Conservation (phyloP, 495 filamentous ascomycete genomes). For the Hyaloscypha variabilis region DNA sequence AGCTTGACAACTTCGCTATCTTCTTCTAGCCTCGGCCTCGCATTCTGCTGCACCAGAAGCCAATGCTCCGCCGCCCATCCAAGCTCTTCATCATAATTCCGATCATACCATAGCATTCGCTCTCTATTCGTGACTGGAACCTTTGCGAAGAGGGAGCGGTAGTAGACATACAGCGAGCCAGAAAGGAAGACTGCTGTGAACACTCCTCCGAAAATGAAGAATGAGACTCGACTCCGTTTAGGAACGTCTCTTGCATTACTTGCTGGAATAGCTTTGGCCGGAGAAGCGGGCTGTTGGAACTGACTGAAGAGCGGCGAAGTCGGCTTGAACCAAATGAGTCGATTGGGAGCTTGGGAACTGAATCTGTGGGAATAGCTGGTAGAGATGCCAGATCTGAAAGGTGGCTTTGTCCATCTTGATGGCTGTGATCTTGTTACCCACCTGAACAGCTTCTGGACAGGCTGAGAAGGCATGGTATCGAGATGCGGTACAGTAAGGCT, state of each 20-base stretch:
- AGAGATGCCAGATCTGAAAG: neutral
- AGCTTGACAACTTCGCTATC: constrained; percentile 2
- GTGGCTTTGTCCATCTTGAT: neutral
- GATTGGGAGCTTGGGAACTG: neutral
- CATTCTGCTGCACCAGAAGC: constrained; percentile 1
- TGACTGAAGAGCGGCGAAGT: neutral
- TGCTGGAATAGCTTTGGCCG: neutral
- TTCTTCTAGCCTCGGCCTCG: constrained; percentile 10
- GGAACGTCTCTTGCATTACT: neutral
- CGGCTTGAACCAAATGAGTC: neutral
- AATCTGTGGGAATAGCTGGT: neutral
- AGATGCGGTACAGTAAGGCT: neutral
- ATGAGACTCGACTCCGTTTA: neutral
- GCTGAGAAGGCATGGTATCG: neutral
- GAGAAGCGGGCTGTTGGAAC: neutral
- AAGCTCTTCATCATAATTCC: neutral
- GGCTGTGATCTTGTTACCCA: neutral
- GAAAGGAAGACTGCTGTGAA: neutral
- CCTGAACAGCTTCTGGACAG: neutral
- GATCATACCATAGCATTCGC: constrained; percentile 11
- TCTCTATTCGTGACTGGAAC: constrained; percentile 19
- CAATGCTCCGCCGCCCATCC: neutral
- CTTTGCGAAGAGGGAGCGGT: neutral
- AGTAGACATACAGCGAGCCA: constrained; percentile 8
- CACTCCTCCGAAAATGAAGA: neutral